Evolutionary conservation across 164 flowering plant genomes (phyloP).

Genomic region (Stephania yunnanensis): DNA sequence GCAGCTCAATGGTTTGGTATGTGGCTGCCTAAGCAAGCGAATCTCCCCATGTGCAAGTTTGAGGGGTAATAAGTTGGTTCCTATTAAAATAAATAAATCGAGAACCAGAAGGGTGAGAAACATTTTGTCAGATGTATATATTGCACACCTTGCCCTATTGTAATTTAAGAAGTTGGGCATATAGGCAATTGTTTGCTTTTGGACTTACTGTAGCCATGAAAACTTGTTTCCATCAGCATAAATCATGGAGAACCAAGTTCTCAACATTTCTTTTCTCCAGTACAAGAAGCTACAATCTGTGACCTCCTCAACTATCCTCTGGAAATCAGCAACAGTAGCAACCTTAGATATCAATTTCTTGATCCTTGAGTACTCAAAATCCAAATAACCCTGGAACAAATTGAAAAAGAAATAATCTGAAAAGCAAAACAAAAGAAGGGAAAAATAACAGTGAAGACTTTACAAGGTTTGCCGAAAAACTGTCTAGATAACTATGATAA

Average conservation of each 20-base stretch:
- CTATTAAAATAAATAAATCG: too few relatives aligned
- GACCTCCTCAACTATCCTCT: constrained; percentile 19
- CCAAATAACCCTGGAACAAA: constrained; percentile 21
- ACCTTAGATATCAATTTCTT: constrained; percentile 22
- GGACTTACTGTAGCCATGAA: constrained; percentile 28
- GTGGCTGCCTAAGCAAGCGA: too few relatives aligned
- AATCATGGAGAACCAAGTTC: constrained; percentile 27
- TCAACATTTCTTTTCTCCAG: constrained; percentile 27
- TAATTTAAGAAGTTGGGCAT: too few relatives aligned
- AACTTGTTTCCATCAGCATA: constrained; percentile 25
- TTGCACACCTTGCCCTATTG: too few relatives aligned
- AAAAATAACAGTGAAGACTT: not conserved
- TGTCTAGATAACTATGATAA: not conserved
- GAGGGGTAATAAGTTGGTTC: too few relatives aligned
- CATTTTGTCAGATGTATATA: too few relatives aligned
- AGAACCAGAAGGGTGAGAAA: too few relatives aligned
- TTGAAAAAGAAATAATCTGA: not conserved
- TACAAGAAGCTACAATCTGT: constrained; percentile 28
- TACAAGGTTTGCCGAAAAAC: not conserved
- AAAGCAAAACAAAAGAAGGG: not conserved
- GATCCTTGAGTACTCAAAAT: constrained; percentile 14
- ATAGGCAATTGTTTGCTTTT: not conserved
- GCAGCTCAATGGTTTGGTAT: too few relatives aligned
- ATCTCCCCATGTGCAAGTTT: too few relatives aligned
- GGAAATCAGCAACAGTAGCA: constrained; percentile 18